Base-by-base conservation (phyloP, 345 rosid species). In the Eucalyptus dawsonii region DNA sequence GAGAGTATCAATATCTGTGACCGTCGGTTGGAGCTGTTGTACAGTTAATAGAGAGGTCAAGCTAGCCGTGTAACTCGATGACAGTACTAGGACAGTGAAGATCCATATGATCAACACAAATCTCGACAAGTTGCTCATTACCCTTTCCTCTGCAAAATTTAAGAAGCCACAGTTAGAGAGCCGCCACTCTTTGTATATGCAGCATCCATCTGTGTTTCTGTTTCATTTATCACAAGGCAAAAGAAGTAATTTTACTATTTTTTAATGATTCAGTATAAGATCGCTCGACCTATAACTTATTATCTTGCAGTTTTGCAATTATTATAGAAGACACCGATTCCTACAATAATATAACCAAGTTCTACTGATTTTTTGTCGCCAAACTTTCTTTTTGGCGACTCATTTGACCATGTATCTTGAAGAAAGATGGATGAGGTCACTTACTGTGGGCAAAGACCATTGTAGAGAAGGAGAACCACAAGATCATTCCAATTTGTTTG, bases 391-490 rank as follows among this genome's bases (percentile, higher is more conserved):
- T 37, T 76, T 37, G 45, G 6, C 3, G 47, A 76, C 45, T 76
- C 14, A 76, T 40, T 72, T 72, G 81, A 10, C 14, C 29, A 7
- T 76, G 31, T 19, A 45, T 44, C 88, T 27, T n/a, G 24, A 15
- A 50, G 86, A 27, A 80, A 67, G 58, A 9, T 5, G 16, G 25
- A 31, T 7, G 69, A 87, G 6, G 90, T 50, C 40, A 86, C 81
- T 86, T 92, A 93, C 94, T 90, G 67, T 93, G 91, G 83, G 94
- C 92, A 45, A 91, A 91, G 34, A 91, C 93, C 51, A 93, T 81
- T 5, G 93, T 88, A 14, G 91, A 88, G 91, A 91, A 92, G 17
- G 95, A 90, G 86, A 93, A 91, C 90, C 90, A 88, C 13, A 93
- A 80, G 85, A 87, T 93, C 87, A 80, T 87, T 86, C 92, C 87